These are phyloP conservation scores for Gomphus sp. DNA, from an alignment of 1,284 basidiomycete genomes.

Conservation along the genomic window DNA sequence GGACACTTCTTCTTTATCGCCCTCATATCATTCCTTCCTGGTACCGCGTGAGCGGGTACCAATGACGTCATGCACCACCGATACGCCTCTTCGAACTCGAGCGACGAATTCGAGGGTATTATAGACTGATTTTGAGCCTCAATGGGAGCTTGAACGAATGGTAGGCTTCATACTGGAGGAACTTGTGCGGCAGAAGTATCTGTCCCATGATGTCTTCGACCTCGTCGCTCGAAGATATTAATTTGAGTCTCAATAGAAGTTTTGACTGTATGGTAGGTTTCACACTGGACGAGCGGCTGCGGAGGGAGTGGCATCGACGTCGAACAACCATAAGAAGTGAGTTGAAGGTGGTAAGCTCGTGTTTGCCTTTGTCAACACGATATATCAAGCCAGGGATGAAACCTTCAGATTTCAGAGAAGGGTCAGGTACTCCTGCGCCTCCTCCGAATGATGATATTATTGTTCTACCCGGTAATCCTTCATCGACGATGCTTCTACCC, in stretches of 20 bases:
- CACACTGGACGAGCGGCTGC: neutral
- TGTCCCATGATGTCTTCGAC: no score
- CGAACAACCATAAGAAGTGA: neutral
- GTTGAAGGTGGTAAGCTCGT: neutral
- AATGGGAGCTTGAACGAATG: constrained; percentile 24
- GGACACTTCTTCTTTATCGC: neutral
- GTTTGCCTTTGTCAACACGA: neutral
- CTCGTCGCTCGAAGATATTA: no score
- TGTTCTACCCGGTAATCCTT: neutral
- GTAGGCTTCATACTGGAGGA: constrained; percentile 21
- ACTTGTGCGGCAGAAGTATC: constrained; percentile 12
- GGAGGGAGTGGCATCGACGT: constrained; percentile 16
- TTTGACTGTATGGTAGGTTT: no score
- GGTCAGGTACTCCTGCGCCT: neutral
- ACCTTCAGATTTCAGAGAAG: neutral
- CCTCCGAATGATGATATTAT: neutral
- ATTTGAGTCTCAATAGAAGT: no score
- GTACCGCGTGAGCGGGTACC: neutral
- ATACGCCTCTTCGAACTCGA: neutral
- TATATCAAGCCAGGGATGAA: no score
- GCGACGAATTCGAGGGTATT: neutral
- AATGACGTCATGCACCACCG: neutral
- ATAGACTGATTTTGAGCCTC: neutral
- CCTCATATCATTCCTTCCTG: neutral
- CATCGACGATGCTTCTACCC: neutral